These are phyloP conservation scores for Suzukiozyma palmioleophila DNA, from an alignment of 1,139 yeast genomes.

Conservation along the genomic window DNA sequence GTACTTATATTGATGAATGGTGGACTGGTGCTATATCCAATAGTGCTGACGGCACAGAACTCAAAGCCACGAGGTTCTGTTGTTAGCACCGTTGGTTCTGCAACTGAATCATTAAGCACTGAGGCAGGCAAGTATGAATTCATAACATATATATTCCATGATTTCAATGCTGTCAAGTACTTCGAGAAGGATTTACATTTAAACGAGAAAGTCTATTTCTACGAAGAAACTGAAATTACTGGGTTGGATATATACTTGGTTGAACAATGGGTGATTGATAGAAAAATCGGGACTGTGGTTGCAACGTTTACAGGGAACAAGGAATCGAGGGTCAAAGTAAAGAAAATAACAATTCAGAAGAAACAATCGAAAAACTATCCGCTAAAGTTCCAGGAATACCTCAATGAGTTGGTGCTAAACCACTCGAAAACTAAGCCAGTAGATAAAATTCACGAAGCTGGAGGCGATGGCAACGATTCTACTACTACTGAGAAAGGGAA, in stretches of 20 bases:
- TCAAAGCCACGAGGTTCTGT: not conserved
- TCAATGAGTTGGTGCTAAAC: slow-evolving; percentile 59
- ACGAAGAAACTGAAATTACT: slow-evolving; percentile 41
- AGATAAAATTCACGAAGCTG: slow-evolving; percentile 12
- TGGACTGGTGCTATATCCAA: not conserved
- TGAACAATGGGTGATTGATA: slow-evolving; percentile 86
- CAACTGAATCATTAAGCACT: not conserved
- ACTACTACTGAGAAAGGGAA: slow-evolving; percentile 5
- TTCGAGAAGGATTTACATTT: slow-evolving; percentile 38
- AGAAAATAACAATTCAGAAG: slow-evolving; percentile 55
- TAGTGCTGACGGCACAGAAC: not conserved
- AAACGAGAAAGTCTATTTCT: slow-evolving; percentile 32
- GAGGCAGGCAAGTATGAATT: slow-evolving; percentile 17
- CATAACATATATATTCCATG: slow-evolving; percentile 45
- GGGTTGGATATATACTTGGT: slow-evolving; percentile 90
- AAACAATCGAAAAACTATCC: slow-evolving; percentile 59
- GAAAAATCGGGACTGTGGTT: slow-evolving; percentile 64
- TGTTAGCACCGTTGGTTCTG: not conserved
- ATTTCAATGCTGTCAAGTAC: slow-evolving; percentile 49
- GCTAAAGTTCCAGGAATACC: slow-evolving; percentile 49
- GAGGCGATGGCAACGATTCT: not conserved
- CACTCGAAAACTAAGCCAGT: slow-evolving; percentile 47
- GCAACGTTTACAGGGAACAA: slow-evolving; percentile 83
- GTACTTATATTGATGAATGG: not conserved
- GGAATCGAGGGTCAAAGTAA: slow-evolving; percentile 56